These are phyloP conservation scores for Penicillium hordei DNA, from an alignment of 2,329 filamentous ascomycete genomes.

Conservation along the genomic window DNA sequence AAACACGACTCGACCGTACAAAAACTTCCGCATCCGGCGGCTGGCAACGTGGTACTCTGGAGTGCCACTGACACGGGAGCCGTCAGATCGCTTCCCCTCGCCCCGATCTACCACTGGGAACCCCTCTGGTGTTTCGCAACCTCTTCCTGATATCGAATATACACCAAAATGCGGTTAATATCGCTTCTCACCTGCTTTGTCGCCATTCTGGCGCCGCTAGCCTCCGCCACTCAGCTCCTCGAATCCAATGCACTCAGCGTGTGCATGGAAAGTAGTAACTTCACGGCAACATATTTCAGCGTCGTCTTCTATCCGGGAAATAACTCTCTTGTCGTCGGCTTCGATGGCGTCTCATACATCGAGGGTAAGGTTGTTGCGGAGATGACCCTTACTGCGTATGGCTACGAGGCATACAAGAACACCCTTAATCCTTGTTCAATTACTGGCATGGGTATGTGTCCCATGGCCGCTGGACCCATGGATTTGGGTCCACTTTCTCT, in stretches of 20 bases:
- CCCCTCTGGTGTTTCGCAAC: slow-evolving; percentile 4
- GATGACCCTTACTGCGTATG: slow-evolving; percentile 76
- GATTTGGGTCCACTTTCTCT: slow-evolving; percentile 69
- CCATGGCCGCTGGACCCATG: slow-evolving; percentile 83
- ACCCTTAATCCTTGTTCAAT: slow-evolving; percentile 74
- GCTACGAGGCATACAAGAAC: slow-evolving; percentile 67
- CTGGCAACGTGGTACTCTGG: slow-evolving; percentile 36
- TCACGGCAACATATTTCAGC: slow-evolving; percentile 86
- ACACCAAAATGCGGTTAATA: slow-evolving; percentile 36
- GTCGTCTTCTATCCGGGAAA: slow-evolving; percentile 67
- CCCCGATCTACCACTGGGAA: slow-evolving; percentile 13
- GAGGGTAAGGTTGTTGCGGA: slow-evolving; percentile 79
- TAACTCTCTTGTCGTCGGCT: slow-evolving; percentile 68
- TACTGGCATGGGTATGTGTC: slow-evolving; percentile 73
- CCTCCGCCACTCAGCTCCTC: slow-evolving; percentile 66
- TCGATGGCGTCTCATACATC: slow-evolving; percentile 80
- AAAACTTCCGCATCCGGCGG: slow-evolving; percentile 38
- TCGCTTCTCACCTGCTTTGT: slow-evolving; percentile 38
- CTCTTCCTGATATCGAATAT: slow-evolving; percentile 6
- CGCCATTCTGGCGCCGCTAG: slow-evolving; percentile 49
- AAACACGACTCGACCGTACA: slow-evolving; percentile 15
- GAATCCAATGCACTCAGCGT: slow-evolving; percentile 79
- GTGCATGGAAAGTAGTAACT: slow-evolving; percentile 80
- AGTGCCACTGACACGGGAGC: slow-evolving; percentile 25
- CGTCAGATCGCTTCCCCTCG: slow-evolving; percentile 15